Evolutionary conservation across 768 basidiomycete species (phyloP).

Genomic region (Boletus sp.): DNA sequence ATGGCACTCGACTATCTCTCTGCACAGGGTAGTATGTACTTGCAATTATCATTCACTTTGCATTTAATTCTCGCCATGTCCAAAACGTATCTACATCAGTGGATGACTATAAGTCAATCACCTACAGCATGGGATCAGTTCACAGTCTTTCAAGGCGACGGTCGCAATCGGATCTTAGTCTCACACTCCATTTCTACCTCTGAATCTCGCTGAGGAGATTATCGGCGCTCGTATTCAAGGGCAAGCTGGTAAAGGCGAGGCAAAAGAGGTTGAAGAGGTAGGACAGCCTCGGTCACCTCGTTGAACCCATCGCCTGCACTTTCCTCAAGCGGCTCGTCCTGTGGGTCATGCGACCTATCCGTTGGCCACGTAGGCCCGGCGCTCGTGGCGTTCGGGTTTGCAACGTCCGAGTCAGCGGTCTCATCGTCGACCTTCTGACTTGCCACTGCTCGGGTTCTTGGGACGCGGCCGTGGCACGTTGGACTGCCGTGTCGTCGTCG

Average conservation of each 20-base stretch:
- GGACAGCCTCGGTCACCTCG: no score
- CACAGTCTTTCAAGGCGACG: background rate
- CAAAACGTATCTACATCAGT: background rate
- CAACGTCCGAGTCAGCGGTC: no score
- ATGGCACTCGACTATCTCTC: background rate
- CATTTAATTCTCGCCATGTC: background rate
- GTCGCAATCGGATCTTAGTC: conserved; percentile 1
- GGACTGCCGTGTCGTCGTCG: no score
- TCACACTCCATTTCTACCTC: background rate
- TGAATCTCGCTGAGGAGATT: background rate
- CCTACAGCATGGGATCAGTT: background rate
- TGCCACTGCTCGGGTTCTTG: no score
- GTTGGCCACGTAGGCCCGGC: no score
- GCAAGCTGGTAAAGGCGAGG: background rate
- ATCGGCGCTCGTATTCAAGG: background rate
- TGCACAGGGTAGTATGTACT: background rate
- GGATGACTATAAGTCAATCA: background rate
- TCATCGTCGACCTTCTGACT: no score
- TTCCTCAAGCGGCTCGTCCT: no score
- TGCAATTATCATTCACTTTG: background rate
- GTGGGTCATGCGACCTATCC: no score
- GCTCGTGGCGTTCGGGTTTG: no score
- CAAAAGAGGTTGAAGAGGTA: no score
- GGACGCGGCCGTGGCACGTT: no score
- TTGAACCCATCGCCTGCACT: no score